Conservation (phyloP, 2,329 filamentous ascomycete species). For the Alternaria panax region DNA sequence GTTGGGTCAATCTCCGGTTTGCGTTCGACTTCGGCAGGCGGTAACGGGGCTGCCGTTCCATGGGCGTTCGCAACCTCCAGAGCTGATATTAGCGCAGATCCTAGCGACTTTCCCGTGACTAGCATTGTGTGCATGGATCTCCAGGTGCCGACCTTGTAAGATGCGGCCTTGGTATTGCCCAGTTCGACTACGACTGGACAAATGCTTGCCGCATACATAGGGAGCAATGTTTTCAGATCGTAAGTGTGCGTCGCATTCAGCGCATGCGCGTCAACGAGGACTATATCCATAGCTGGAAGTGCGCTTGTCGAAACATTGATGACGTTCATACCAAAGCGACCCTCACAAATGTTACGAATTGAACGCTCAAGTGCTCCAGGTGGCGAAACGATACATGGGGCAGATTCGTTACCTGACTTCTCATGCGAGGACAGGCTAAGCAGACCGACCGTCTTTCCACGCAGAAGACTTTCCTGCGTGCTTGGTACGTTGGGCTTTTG, state of each 20-base stretch:
- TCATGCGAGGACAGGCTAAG: constrained; percentile 1
- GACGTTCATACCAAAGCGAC: constrained; percentile 8
- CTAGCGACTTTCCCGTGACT: constrained; percentile 5
- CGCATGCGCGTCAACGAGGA: constrained; percentile 12
- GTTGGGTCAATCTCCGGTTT: background rate
- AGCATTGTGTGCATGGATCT: constrained; percentile 2
- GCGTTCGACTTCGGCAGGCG: background rate
- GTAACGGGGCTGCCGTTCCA: background rate
- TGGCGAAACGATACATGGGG: constrained; percentile 1
- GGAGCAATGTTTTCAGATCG: constrained; percentile 1
- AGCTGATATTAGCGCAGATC: constrained; percentile 4
- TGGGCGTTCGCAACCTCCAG: background rate
- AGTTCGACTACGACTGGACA: constrained; percentile 3
- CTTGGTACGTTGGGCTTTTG: background rate
- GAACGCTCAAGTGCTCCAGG: constrained; percentile 5
- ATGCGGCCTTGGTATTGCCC: background rate
- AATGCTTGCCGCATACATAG: background rate
- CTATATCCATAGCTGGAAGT: constrained; percentile 1
- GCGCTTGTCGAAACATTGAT: background rate
- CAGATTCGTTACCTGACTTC: background rate
- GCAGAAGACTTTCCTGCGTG: background rate
- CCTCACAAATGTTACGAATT: constrained; percentile 13
- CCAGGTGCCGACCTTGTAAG: background rate
- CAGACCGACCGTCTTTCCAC: constrained; percentile 5
- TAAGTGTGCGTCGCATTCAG: background rate